Evolutionary conservation across 306 rosid species (phyloP), one percentile per base, ranked within the genome.

Genomic region (Vicia sativa): DNA sequence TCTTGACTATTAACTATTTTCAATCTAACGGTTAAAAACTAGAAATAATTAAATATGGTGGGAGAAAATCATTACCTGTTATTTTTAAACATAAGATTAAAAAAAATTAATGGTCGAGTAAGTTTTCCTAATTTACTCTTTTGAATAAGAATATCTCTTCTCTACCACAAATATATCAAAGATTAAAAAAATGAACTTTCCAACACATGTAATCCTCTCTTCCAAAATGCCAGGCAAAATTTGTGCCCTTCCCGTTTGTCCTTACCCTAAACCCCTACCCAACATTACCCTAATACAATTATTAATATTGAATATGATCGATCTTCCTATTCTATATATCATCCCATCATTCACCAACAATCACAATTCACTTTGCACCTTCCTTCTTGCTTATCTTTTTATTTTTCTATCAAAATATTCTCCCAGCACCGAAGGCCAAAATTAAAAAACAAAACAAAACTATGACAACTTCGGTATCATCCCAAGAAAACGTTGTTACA

Each of bases 401-500:
- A 3, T 41, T 18, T 45, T 4, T 2, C 8, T 44, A 34, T 9
- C 28, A 8, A 60, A 61, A 52, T 52, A 1, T 52, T 37, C 44
- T 46, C 55, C 19, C 4, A 2, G 3, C 10, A 54, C 0, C 2
- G 2, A 2, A 54, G 16, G 5, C 34, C 53, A 41, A 62, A 41
- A 21, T 16, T 9, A 35, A 3, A 39, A 39, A 68, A 21, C 11
- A 14, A 62, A 45, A 58, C 28, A 11, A 34, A 55, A 25, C 74
- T 56, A 88, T 86, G 89, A 83, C 74, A 14, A 72, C 87, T 55
- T 43, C 79, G 70, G 75, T 84, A 19, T 74, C 97, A 19, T 74
- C 97, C 31, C 79, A 84, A 82, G 85, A 87, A 52, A 80, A 74
- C 63, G 73, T 78, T 67, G 89, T 85, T 13, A 74, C 88, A 64